Conservation (phyloP, 176 grass and related monocot species). For the Elaeis guineensis region DNA sequence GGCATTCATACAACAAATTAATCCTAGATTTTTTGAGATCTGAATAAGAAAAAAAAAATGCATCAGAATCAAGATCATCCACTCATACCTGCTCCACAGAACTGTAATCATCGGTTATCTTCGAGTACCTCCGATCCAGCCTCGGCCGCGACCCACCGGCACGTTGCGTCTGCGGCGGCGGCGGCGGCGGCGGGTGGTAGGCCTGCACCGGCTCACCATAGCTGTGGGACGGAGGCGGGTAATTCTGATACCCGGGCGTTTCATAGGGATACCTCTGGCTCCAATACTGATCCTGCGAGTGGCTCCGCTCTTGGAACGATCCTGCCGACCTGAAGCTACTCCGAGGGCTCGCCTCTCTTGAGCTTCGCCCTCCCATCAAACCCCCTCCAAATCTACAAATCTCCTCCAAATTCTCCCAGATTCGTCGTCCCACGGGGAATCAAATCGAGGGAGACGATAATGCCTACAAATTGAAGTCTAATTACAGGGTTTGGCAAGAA, state of each 20-base stretch:
- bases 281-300: background rate
- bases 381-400: background rate
- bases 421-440: too few relatives aligned
- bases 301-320: conserved; percentile 8
- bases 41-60: too few relatives aligned
- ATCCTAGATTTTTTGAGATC: too few relatives aligned
- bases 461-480: too few relatives aligned
- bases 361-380: background rate
- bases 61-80: too few relatives aligned
- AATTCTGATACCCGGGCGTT: conserved; percentile 24
- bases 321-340: conserved; percentile 8
- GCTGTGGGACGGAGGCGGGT: conserved; percentile 4
- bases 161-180: background rate
- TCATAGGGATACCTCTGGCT: background rate
- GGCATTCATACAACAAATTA: too few relatives aligned
- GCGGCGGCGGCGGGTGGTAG: background rate
- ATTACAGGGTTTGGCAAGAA: too few relatives aligned
- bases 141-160: background rate
- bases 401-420: too few relatives aligned
- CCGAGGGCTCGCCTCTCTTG: background rate
- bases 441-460: too few relatives aligned
- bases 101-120: conserved; percentile 23
- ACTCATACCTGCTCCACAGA: conserved; percentile 5
- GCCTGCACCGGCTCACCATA: background rate
- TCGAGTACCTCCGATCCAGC: conserved; percentile 26